A percentile compares a stretch with the other conserved stretches of the same genome.
Evolutionary conservation across 768 basidiomycete genomes (phyloP).

Genomic region (Paxillus rubicundulus): DNA sequence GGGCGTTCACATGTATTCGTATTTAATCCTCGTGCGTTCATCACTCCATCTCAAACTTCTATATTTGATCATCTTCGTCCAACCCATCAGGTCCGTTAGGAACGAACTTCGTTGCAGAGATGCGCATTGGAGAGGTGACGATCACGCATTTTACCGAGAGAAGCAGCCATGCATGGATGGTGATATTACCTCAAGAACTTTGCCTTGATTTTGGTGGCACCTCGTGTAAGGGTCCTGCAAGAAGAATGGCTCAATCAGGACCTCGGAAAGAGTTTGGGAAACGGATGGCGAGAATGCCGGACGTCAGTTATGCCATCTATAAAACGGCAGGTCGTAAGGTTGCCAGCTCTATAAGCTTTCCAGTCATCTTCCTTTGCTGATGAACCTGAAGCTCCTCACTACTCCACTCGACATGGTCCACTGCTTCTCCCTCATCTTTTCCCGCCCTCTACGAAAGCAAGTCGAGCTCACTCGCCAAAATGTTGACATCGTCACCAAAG

Average conservation of each 20-base stretch:
- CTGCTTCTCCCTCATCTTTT: slow-evolving; percentile 22
- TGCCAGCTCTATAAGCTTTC: slow-evolving; percentile 1
- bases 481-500: slow-evolving; percentile 21
- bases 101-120: slow-evolving; percentile 22
- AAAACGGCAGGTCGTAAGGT: slow-evolving; percentile 15
- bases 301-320: slow-evolving; percentile 20
- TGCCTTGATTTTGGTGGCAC: slow-evolving; percentile 25
- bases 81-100: slow-evolving; percentile 20
- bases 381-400: slow-evolving; percentile 22
- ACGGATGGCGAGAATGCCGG: slow-evolving; percentile 17
- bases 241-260: slow-evolving; percentile 10
- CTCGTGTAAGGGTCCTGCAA: slow-evolving; percentile 25
- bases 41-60: slow-evolving; percentile 18
- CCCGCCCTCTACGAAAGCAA: slow-evolving; percentile 20
- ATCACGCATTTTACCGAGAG: slow-evolving; percentile 34
- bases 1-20: slow-evolving; percentile 28
- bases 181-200: slow-evolving; percentile 34
- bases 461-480: slow-evolving; percentile 16
- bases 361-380: slow-evolving; percentile 14
- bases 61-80: slow-evolving; percentile 14
- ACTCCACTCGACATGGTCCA: slow-evolving; percentile 27
- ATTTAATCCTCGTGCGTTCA: slow-evolving; percentile 29
- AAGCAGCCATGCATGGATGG: slow-evolving; percentile 19
- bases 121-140: slow-evolving; percentile 23
- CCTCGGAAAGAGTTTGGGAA: slow-evolving; percentile 15